Base-by-base conservation (phyloP, 2,329 filamentous ascomycete species). In the Xylariaceae sp. region DNA sequence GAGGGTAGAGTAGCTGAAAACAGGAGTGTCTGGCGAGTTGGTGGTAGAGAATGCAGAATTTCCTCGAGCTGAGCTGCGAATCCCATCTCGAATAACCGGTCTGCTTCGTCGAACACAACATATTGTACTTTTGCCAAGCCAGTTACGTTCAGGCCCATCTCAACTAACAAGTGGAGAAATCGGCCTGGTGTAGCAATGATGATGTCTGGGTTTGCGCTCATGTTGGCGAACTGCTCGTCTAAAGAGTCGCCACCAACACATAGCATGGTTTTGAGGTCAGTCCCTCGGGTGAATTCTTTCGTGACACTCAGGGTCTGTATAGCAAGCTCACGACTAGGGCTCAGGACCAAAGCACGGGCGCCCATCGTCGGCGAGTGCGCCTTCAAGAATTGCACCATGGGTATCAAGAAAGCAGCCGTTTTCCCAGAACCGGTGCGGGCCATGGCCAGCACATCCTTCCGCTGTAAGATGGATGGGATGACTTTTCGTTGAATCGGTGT, bases 401-500 rank as follows among this genome's bases (percentile, higher is more conserved):
- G 94, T 57, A 99, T 95, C 22, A 97, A 90, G 68, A 99, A 99
- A 18, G 94, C 94, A 1, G 91, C 94, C 1, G 95, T 99, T 75
- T 56, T 52, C 74, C 94, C 94, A 17, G 91, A 97, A 66, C 94
- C 94, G n/a, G 95, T 99, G 58, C 95, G 81, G 7, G 94, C 94
- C 94, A 99, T 99, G 58, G 91, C 95, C 19, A 99, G 92, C n/a
- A 56, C 52, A 77, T 99, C 94, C 71, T 90, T 89, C 47, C 87
- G 82, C 54, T 95, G 88, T 60, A 97, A 76, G 48, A 99, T 83
- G 48, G 97, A 76, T 4, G 94, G 95, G 42, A 99, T 96, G 2
- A 94, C 89, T 71, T 97, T 97, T 59, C 94, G 83, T 74, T 99
- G 94, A 69, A 99, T 99, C 0, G 94, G 94, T 0, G 94, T 99